Percentiles rank a stretch among this genome's conserved stretches.
phyloP scores from a whole-genome alignment of 2,329 filamentous ascomycete genomes.

The Sporothrix euskadiensis region DNA sequence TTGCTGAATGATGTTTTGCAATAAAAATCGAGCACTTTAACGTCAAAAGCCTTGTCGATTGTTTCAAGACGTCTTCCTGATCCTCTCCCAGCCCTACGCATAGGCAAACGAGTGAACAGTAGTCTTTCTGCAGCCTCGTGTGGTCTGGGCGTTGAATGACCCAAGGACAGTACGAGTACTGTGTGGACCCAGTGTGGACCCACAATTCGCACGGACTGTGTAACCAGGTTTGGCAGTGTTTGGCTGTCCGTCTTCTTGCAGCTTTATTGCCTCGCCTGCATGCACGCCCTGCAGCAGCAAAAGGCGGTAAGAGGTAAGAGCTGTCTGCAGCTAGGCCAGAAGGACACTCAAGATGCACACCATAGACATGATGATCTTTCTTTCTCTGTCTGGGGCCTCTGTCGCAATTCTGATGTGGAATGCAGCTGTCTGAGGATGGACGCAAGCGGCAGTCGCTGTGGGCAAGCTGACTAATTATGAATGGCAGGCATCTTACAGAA shows the following conservation, averaged over 20 bases:
- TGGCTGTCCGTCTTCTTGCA: neutral
- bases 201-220: neutral
- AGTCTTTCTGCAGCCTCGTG: constrained; percentile 2
- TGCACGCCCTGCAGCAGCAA: neutral
- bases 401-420: neutral
- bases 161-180: constrained; percentile 7
- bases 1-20: neutral
- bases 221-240: neutral
- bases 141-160: neutral
- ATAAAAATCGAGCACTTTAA: neutral
- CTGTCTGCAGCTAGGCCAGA: neutral
- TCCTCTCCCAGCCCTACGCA: constrained; percentile 5
- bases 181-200: neutral
- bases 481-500: neutral
- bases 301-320: constrained; percentile 21
- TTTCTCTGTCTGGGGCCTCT: neutral
- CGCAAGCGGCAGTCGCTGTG: constrained; percentile 7
- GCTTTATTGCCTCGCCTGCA: constrained; percentile 10
- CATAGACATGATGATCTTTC: neutral
- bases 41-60: neutral
- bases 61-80: neutral
- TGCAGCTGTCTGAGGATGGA: neutral
- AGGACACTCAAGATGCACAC: neutral
- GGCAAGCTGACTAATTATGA: constrained; percentile 11
- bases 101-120: neutral